phyloP scores from a whole-genome alignment of 805 yeast species.

The Blastobotrys attinorum region DNA sequence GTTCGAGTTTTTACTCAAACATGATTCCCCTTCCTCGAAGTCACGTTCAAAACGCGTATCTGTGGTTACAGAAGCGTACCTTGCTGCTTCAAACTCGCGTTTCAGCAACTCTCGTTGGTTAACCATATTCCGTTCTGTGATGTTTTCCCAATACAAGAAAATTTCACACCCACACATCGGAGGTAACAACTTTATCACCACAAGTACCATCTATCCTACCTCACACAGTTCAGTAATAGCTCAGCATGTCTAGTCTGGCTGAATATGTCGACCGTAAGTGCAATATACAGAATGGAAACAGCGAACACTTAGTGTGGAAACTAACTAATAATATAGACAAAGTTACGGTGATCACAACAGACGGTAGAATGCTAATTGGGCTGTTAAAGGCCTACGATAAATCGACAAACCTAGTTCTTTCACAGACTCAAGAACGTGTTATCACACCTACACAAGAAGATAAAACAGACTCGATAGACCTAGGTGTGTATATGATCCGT shows the following conservation, averaged over 20 bases:
- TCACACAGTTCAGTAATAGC: too few relatives aligned
- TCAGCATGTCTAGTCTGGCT: constrained; percentile 20
- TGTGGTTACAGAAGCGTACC: neutral
- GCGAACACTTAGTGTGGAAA: neutral
- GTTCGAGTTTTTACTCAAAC: too few relatives aligned
- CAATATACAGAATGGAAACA: neutral
- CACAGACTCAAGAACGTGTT: constrained; percentile 24
- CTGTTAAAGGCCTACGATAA: constrained; percentile 31
- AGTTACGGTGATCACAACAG: constrained; percentile 28
- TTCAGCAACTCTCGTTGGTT: too few relatives aligned
- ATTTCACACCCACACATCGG: too few relatives aligned
- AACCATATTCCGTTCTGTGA: too few relatives aligned
- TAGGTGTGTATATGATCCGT: constrained; percentile 30
- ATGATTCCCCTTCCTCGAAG: neutral
- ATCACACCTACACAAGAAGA: constrained; percentile 18
- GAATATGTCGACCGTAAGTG: constrained; percentile 20
- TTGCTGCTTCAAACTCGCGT: neutral
- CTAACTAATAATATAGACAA: constrained; percentile 9
- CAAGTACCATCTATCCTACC: neutral
- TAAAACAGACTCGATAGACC: constrained; percentile 18
- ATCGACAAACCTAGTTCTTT: constrained; percentile 28
- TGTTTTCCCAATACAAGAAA: too few relatives aligned
- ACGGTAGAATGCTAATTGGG: constrained; percentile 29
- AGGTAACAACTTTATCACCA: neutral
- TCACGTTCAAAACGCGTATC: neutral